A percentile compares a stretch with the other conserved stretches of the same genome.
Conservation (phyloP, 805 yeast genomes). For the Lipomyces mesembrius region DNA sequence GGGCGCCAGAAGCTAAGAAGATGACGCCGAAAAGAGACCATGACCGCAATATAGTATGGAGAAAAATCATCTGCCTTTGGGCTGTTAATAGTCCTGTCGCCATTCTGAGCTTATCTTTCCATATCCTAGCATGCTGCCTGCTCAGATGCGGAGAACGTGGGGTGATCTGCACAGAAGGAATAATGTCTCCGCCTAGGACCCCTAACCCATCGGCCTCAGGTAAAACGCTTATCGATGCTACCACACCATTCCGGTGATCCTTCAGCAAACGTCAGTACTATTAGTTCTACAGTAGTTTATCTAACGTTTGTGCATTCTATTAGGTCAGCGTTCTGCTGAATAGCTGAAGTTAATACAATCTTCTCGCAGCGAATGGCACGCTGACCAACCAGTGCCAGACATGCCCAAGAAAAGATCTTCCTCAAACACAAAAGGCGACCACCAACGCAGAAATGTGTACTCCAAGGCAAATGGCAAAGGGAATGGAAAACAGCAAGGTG, state of each 20-base stretch:
- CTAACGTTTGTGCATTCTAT: too few species aligned
- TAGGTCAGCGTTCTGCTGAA: background rate
- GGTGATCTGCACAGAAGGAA: too few species aligned
- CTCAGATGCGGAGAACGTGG: too few species aligned
- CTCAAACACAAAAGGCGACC: background rate
- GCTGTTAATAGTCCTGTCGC: background rate
- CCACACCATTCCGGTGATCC: too few species aligned
- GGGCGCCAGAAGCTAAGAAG: conserved; percentile 19
- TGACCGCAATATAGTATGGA: conserved; percentile 13
- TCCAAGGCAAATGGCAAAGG: background rate
- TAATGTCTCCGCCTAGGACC: too few species aligned
- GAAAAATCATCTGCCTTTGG: conserved; percentile 10
- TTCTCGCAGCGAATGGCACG: background rate
- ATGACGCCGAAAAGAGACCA: conserved; percentile 26
- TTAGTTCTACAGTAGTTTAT: too few species aligned
- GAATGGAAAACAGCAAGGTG: background rate
- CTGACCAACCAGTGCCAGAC: background rate
- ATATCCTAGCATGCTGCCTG: background rate
- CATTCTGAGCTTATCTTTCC: background rate
- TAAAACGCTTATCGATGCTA: too few species aligned
- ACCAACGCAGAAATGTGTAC: background rate
- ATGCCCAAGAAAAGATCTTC: background rate
- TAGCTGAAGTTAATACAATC: background rate
- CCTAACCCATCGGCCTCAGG: too few species aligned
- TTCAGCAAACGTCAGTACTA: too few species aligned